These are phyloP conservation scores for Solanum commersonii DNA, from an alignment of 257 asterid species.

Conservation along the genomic window DNA sequence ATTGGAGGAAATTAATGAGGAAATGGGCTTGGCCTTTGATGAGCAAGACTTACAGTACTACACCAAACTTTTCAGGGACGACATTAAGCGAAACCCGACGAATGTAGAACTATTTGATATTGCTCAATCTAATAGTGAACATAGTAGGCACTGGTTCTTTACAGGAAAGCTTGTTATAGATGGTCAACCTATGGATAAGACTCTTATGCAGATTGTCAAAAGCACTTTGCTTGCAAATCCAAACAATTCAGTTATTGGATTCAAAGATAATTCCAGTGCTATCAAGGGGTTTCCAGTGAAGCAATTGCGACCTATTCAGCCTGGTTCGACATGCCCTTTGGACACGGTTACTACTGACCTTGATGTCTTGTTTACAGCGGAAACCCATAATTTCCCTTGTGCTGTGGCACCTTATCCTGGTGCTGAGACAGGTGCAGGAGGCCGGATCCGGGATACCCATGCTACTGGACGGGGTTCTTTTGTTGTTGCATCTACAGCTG, in stretches of 20 bases:
- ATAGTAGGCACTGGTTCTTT: conserved; percentile 97
- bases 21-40: conserved; percentile 94
- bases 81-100: conserved; percentile 73
- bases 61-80: conserved; percentile 78
- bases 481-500: conserved; percentile 91
- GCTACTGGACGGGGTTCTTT: conserved; percentile 93
- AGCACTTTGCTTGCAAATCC: conserved; percentile 79
- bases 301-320: conserved; percentile 51
- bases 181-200: conserved; percentile 53
- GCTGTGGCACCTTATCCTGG: conserved; percentile 99
- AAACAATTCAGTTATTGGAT: conserved; percentile 86
- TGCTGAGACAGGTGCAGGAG: conserved; percentile 99
- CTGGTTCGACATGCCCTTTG: conserved; percentile 68
- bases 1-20: conserved; percentile 70
- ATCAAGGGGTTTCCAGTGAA: conserved; percentile 73
- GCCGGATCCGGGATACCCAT: conserved; percentile 94
- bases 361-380: conserved; percentile 86
- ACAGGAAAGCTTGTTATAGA: conserved; percentile 75
- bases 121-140: conserved; percentile 98
- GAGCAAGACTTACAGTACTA: conserved; percentile 90
- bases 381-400: conserved; percentile 96
- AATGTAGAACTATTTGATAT: conserved; percentile 89
- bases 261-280: conserved; percentile 97
- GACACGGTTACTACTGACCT: conserved; percentile 34
- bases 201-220: conserved; percentile 92